phyloP scores from a whole-genome alignment of 2,329 filamentous ascomycete species.

The Purpureocillium lavendulum region DNA sequence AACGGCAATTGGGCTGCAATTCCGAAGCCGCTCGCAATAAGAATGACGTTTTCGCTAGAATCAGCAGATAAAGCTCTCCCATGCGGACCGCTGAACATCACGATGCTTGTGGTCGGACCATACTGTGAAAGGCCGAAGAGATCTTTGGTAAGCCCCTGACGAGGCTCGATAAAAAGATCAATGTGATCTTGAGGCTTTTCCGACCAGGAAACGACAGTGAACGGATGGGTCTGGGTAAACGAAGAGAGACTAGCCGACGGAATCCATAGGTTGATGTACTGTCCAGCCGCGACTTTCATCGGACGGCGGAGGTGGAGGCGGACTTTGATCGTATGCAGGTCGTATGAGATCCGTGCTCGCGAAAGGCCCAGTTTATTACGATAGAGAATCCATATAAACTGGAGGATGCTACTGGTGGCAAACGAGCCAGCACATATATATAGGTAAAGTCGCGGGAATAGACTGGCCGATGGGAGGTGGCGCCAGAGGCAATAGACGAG shows the following conservation, averaged over 20 bases:
- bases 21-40: slow-evolving; percentile 24
- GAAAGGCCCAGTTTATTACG: background rate
- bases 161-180: slow-evolving; percentile 1
- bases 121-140: too few relatives aligned
- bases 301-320: background rate
- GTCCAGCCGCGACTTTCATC: background rate
- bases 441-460: slow-evolving; percentile 1
- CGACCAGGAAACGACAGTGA: background rate
- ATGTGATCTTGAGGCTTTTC: background rate
- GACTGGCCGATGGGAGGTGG: background rate
- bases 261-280: slow-evolving; percentile 1
- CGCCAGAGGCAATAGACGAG: background rate
- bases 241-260: background rate
- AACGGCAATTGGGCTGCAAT: slow-evolving; percentile 23
- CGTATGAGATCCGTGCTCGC: background rate
- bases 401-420: background rate
- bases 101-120: too few relatives aligned
- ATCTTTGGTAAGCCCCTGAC: background rate
- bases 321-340: slow-evolving; percentile 1
- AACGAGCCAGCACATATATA: background rate
- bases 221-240: background rate
- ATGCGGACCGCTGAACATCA: slow-evolving; percentile 23
- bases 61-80: slow-evolving; percentile 16
- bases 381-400: background rate
- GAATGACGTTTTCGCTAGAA: slow-evolving; percentile 21